Base-by-base conservation (phyloP, 306 rosid species). In the Astragalus membranaceus region DNA sequence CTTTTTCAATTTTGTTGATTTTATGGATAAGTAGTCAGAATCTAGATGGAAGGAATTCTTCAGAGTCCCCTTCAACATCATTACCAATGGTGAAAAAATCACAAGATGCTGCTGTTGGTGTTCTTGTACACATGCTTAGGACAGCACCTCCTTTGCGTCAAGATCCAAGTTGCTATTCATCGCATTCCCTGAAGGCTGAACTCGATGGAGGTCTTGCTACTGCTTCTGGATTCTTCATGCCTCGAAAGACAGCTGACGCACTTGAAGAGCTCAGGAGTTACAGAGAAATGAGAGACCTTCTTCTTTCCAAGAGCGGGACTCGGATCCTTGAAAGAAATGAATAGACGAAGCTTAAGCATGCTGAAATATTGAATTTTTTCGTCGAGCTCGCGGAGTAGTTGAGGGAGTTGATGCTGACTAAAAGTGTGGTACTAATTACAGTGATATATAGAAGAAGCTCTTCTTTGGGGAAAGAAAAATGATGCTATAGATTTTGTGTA, bases 51-150 rank as follows among this genome's bases (percentile, higher is more conserved):
- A 88, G 41, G 74, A 73, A 54, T 54, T 57, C 75, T 35, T 65
- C 77, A 0, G 95, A 86, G 20, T 44, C 56, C 41, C 39, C 74
- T 76, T 85, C 89, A 65, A 49, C 73, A 39, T 79, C 88, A 51
- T 15, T 69, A 55, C 76, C 75, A 58, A 48, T 73, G 13, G 84
- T 80, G 7, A 87, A 57, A 52, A 90, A 86, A 82, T 90, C 98
- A 16, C 93, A 87, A 46, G 97, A 88, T 54, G 97, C 98, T 72
- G 96, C 92, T 64, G 94, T 93, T 58, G 97, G 97, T 6, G 97
- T 62, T 8, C 94, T 93, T 48, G 98, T 90, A 39, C 82, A n/a
- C 43, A 85, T 93, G 97, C 79, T 93, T 4, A 86, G 85, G 74
- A 85, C 92, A n/a, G 96, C 97, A 2, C 89, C 90, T 62, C 96